phyloP scores from a whole-genome alignment of 805 yeast species.

The Candida adriatica region DNA sequence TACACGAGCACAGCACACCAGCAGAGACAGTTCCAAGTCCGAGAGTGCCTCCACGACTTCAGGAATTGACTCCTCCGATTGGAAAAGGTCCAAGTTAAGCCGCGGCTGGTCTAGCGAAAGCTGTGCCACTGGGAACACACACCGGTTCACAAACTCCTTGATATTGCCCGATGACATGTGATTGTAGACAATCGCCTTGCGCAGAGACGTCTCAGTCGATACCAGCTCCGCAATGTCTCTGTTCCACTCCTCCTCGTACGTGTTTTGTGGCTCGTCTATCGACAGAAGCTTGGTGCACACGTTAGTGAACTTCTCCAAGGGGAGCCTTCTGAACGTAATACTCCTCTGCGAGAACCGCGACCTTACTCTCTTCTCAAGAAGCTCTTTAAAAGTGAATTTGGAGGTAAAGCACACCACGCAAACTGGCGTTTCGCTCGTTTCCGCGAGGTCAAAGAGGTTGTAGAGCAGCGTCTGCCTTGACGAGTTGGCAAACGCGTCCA shows the following conservation, averaged over 20 bases:
- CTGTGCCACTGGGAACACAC: conserved; percentile 35
- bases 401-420: conserved; percentile 78
- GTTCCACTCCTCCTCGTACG: conserved; percentile 38
- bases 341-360: conserved; percentile 82
- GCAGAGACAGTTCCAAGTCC: conserved; percentile 61
- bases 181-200: conserved; percentile 34
- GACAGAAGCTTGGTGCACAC: conserved; percentile 37
- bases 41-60: conserved; percentile 40
- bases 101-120: conserved; percentile 25
- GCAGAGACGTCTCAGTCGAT: conserved; percentile 26
- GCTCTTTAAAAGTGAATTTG: conserved; percentile 68
- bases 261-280: conserved; percentile 24
- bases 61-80: conserved; percentile 20
- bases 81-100: conserved; percentile 17
- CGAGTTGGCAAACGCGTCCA: conserved; percentile 69
- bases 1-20: conserved; percentile 72
- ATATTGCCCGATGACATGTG: conserved; percentile 56
- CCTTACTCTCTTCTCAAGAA: conserved; percentile 84
- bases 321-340: conserved; percentile 47
- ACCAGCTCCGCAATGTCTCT: conserved; percentile 25
- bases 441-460: conserved; percentile 83
- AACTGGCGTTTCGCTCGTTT: conserved; percentile 60
- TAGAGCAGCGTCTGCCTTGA: conserved; percentile 79
- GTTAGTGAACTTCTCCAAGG: conserved; percentile 39
- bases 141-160: conserved; percentile 39